Conservation (phyloP, 2,329 filamentous ascomycete genomes). For the Emericellopsis cladophorae region DNA sequence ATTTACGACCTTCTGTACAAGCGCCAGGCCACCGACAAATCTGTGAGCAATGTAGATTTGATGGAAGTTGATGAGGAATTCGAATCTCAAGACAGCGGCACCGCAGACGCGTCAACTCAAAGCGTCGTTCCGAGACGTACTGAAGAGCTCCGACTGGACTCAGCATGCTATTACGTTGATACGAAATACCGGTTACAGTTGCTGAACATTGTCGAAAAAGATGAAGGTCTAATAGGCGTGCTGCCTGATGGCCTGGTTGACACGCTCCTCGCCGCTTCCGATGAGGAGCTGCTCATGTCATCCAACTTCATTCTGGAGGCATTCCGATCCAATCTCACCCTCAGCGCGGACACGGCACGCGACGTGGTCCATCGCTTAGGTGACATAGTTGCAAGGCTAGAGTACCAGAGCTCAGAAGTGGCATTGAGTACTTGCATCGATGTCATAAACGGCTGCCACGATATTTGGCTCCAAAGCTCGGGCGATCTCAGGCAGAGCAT, state of each 20-base stretch:
- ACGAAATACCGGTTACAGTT: slow-evolving; percentile 32
- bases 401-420: slow-evolving; percentile 63
- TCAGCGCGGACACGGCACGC: slow-evolving; percentile 30
- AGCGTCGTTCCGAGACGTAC: slow-evolving; percentile 33
- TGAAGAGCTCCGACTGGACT: slow-evolving; percentile 25
- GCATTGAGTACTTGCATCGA: slow-evolving; percentile 56
- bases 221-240: slow-evolving; percentile 30
- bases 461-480: slow-evolving; percentile 48
- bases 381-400: slow-evolving; percentile 37
- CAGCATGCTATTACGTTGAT: slow-evolving; percentile 33
- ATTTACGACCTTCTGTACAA: slow-evolving; percentile 21
- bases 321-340: slow-evolving; percentile 38
- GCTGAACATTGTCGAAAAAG: slow-evolving; percentile 26
- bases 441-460: slow-evolving; percentile 50
- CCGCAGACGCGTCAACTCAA: slow-evolving; percentile 20
- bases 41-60: slow-evolving; percentile 27
- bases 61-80: slow-evolving; percentile 60
- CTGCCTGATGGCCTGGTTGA: slow-evolving; percentile 38
- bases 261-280: slow-evolving; percentile 31
- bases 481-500: slow-evolving; percentile 52
- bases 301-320: slow-evolving; percentile 36
- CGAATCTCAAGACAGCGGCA: slow-evolving; percentile 43
- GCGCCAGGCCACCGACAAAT: slow-evolving; percentile 14
- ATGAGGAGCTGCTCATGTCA: slow-evolving; percentile 42
- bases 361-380: slow-evolving; percentile 38